Evolutionary conservation across 2,329 filamentous ascomycete species (phyloP).

Genomic region (Geosmithia flava): DNA sequence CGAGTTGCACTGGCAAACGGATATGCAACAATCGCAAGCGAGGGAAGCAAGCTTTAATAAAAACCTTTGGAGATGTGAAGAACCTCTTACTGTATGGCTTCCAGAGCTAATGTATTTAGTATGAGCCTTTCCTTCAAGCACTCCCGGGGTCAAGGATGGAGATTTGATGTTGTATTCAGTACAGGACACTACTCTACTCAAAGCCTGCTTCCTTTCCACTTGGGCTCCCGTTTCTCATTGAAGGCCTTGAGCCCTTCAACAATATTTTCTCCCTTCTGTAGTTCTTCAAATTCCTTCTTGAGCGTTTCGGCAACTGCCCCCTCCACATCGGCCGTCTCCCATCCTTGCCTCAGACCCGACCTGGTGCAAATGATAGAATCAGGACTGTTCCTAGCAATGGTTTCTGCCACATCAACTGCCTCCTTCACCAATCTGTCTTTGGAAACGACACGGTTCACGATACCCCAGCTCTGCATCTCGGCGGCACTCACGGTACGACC

Average conservation of each 20-base stretch:
- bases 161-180: no score
- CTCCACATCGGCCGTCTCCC: conserved; percentile 54
- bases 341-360: conserved; percentile 55
- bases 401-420: conserved; percentile 45
- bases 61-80: no score
- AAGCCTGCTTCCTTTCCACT: conserved; percentile 47
- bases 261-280: conserved; percentile 55
- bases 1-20: conserved; percentile 23
- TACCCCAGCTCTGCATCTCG: conserved; percentile 11
- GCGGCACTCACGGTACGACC: conserved; percentile 8
- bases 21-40: conserved; percentile 14
- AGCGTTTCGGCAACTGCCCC: conserved; percentile 30
- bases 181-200: no score
- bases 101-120: no score
- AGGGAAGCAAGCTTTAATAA: conserved; percentile 14
- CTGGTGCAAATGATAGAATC: conserved; percentile 59
- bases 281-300: conserved; percentile 33
- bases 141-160: no score
- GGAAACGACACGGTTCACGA: conserved; percentile 11
- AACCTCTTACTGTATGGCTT: no score
- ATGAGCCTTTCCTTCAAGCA: no score
- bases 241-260: conserved; percentile 58
- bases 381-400: conserved; percentile 52
- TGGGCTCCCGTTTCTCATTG: conserved; percentile 55
- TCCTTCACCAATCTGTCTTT: conserved; percentile 27